These are phyloP conservation scores for Lactarius deliciosus DNA, from an alignment of 768 basidiomycete species.

Conservation along the genomic window DNA sequence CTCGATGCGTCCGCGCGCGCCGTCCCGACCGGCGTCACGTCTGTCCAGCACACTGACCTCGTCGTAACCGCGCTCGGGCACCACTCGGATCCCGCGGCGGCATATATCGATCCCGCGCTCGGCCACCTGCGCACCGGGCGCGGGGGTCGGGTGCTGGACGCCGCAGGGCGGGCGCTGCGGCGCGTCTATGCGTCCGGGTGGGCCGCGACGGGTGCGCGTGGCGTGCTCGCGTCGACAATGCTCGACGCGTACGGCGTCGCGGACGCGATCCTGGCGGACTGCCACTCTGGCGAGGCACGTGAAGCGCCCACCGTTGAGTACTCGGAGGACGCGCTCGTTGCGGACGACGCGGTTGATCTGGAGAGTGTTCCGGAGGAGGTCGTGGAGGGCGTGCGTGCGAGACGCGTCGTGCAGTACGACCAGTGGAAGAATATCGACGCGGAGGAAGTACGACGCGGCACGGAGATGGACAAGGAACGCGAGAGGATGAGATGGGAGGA, in stretches of 20 bases:
- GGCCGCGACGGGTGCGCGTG: conserved; percentile 87
- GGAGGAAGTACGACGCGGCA: conserved; percentile 59
- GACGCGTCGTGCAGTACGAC: conserved; percentile 56
- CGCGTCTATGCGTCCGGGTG: conserved; percentile 92
- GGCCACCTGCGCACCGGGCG: conserved; percentile 55
- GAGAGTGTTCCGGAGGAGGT: conserved; percentile 53
- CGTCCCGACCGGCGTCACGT: conserved; percentile 54
- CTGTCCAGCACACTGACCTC: conserved; percentile 62
- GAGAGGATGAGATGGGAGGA: conserved; percentile 76
- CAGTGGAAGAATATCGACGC: conserved; percentile 75
- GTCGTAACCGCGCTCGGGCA: conserved; percentile 91
- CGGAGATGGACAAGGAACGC: conserved; percentile 60
- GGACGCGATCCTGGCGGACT: conserved; percentile 66
- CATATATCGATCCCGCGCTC: conserved; percentile 59
- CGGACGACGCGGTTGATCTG: conserved; percentile 37
- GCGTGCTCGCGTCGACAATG: conserved; percentile 93
- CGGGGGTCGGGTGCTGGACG: conserved; percentile 51
- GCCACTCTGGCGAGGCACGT: conserved; percentile 31
- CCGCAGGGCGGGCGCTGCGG: conserved; percentile 40
- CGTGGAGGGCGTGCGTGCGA: conserved; percentile 41
- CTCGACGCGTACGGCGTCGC: conserved; percentile 84
- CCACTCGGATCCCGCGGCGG: conserved; percentile 57
- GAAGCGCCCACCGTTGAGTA: neutral
- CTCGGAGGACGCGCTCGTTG: conserved; percentile 31
- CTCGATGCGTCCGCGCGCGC: conserved; percentile 53